A percentile compares a stretch with the other conserved stretches of the same genome.
phyloP scores from a whole-genome alignment of 768 basidiomycete genomes.

The Podaxis sp. region DNA sequence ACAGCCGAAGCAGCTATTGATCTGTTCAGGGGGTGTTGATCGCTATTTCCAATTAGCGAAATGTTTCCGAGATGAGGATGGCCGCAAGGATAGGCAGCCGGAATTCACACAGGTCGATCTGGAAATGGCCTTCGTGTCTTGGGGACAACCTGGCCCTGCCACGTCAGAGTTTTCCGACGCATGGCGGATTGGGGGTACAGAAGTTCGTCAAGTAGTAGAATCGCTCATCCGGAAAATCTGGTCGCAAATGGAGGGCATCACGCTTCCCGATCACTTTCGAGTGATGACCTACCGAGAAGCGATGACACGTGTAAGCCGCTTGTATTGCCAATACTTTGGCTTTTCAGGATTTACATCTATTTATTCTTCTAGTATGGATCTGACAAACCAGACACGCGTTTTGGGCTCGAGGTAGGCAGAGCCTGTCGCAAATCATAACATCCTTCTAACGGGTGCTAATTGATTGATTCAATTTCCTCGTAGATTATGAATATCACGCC shows the following conservation, averaged over 20 bases:
- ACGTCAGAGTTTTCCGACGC: conserved; percentile 24
- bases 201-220: conserved; percentile 82
- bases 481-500: conserved; percentile 44
- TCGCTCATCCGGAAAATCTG: conserved; percentile 72
- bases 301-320: conserved; percentile 73
- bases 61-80: conserved; percentile 96
- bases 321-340: conserved; percentile 18
- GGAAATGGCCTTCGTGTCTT: conserved; percentile 94
- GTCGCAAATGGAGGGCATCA: conserved; percentile 62
- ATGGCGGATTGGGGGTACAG: conserved; percentile 86
- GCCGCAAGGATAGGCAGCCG: conserved; percentile 91
- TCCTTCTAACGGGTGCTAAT: conserved; percentile 17
- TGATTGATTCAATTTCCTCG: conserved; percentile 15
- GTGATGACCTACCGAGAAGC: conserved; percentile 90
- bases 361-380: conserved; percentile 69
- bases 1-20: conserved; percentile 91
- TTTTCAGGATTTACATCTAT: conserved; percentile 16
- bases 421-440: conserved; percentile 5
- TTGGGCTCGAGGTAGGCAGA: conserved; percentile 71
- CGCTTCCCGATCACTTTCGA: conserved; percentile 60
- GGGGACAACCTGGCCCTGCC: conserved; percentile 45
- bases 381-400: conserved; percentile 93
- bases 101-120: conserved; percentile 97
- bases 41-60: conserved; percentile 91
- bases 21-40: conserved; percentile 87